phyloP scores from a whole-genome alignment of 306 rosid genomes.

The Pyrus betulifolia region DNA sequence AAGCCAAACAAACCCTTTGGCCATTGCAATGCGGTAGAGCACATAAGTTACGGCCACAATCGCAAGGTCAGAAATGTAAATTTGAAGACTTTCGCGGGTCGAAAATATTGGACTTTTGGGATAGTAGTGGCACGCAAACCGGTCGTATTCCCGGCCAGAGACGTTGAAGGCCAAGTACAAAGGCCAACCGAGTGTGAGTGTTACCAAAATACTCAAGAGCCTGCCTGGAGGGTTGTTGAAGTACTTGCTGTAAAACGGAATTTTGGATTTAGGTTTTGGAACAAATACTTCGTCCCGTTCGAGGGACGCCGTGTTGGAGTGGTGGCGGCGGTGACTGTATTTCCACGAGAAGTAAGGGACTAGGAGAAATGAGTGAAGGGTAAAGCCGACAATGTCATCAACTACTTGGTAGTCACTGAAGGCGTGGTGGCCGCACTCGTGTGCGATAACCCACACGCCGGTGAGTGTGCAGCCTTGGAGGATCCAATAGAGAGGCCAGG shows the following conservation, averaged over 20 bases:
- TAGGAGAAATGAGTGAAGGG: conserved; percentile 47
- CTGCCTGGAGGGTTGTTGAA: conserved; percentile 55
- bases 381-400: conserved; percentile 51
- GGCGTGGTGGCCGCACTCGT: conserved; percentile 85
- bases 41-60: conserved; percentile 18
- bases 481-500: conserved; percentile 63
- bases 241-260: conserved; percentile 37
- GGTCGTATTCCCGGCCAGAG: conserved; percentile 45
- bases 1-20: conserved; percentile 44
- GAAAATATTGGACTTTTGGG: conserved; percentile 65
- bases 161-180: conserved; percentile 56
- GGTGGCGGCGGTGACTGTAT: conserved; percentile 66
- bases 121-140: conserved; percentile 54
- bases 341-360: conserved; percentile 82
- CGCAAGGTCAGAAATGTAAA: conserved; percentile 40
- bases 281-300: conserved; percentile 71
- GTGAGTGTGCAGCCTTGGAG: conserved; percentile 57
- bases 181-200: conserved; percentile 69
- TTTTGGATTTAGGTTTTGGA: conserved; percentile 41
- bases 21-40: conserved; percentile 26
- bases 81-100: conserved; percentile 32
- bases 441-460: conserved; percentile 73
- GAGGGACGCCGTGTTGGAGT: conserved; percentile 63
- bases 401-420: conserved; percentile 56
- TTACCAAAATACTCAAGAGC: conserved; percentile 21